Base-by-base conservation (phyloP, 148 eudicot genomes). In the Rhododendron ovatum region DNA sequence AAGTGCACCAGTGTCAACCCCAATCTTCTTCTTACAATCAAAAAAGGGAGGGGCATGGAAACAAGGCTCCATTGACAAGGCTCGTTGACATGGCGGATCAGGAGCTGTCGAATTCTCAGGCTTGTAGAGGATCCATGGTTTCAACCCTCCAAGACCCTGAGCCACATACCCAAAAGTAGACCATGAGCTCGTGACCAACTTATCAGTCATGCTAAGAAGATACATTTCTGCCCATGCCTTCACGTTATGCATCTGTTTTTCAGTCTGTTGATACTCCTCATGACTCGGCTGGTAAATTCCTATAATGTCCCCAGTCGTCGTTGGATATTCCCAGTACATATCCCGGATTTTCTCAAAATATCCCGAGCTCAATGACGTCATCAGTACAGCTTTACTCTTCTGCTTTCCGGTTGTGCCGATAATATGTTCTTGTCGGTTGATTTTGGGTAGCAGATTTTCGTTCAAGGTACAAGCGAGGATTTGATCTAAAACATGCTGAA, bases 201-300 rank as follows among this genome's bases (percentile, higher is more conserved):
- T 97, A 82, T 97, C 98, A 0, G 89, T 91, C 86, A 97, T 86
- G 88, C 98, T 94, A 28, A 97, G 94, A 24, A 97, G 85, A 87
- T 95, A 97, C 93, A 97, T 97, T 88, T 97, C 99, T 37, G 99
- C 98, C 95, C 92, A 95, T 30, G 99, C 98, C 86, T 97, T 97
- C 82, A 91, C 86, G 82, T 92, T 91, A 84, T 97, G 99, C 75
- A 57, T 91, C 65, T 87, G 89, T 86, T 93, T 93, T 80, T 90
- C 92, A 0, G 93, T 91, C 84, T 94, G 95, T 84, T 97, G 98
- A 63, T 90, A 87, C 86, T 86, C 92, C 90, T 97, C 99, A 9
- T 95, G 92, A 83, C 99, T 97, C 17, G 99, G 99, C 86, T 97
- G 99, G 85, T 82, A 90, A 85, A 97, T 92, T 20, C 90, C 86